Evolutionary conservation across 1,284 basidiomycete species (phyloP).

Genomic region (Melampsora larici-populina): DNA sequence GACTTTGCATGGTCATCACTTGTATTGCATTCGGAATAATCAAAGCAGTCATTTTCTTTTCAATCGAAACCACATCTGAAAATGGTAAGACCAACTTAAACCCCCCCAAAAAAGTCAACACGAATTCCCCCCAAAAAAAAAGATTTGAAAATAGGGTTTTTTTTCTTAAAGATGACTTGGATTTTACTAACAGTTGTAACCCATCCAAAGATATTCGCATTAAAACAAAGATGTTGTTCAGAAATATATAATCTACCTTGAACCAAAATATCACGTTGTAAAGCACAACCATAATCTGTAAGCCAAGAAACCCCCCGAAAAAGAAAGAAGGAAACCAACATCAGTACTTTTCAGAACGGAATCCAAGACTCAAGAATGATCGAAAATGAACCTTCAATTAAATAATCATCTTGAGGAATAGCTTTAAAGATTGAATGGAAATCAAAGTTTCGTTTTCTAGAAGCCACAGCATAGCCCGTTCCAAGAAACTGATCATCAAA

Average conservation of each 20-base stretch:
- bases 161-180: too few relatives aligned
- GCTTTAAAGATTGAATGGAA: conserved; percentile 86
- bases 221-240: conserved; percentile 96
- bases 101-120: too few relatives aligned
- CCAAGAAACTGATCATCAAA: conserved; percentile 20
- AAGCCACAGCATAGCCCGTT: conserved; percentile 87
- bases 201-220: conserved; percentile 99
- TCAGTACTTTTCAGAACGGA: too few relatives aligned
- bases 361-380: too few relatives aligned
- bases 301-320: too few relatives aligned
- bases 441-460: conserved; percentile 87
- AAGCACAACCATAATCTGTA: conserved; percentile 97
- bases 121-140: not conserved
- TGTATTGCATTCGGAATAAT: conserved; percentile 98
- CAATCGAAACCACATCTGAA: conserved; percentile 79
- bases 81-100: conserved; percentile 84
- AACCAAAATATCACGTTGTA: conserved; percentile 92
- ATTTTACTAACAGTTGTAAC: conserved; percentile 88
- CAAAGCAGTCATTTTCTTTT: conserved; percentile 97
- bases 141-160: conserved; percentile 30
- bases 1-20: conserved; percentile 70
- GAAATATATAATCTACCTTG: conserved; percentile 96
- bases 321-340: too few relatives aligned
- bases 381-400: conserved; percentile 84
- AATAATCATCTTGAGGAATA: conserved; percentile 89